Evolutionary conservation across 257 asterid species (phyloP).

Genomic region (Mitragyna speciosa): DNA sequence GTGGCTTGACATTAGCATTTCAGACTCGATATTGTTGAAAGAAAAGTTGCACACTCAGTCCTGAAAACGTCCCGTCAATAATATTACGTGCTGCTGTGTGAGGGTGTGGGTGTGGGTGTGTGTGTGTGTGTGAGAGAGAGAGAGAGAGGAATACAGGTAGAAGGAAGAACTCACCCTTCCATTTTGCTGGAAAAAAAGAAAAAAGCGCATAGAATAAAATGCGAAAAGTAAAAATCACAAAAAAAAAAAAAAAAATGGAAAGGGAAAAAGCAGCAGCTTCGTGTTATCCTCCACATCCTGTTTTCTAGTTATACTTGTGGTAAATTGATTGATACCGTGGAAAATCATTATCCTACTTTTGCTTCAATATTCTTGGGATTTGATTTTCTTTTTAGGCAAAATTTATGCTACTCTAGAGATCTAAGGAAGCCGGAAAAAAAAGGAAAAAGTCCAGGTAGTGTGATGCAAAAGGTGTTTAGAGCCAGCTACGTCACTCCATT

Average conservation of each 20-base stretch:
- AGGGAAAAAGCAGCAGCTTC: not conserved
- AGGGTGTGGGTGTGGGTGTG: no score
- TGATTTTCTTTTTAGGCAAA: not conserved
- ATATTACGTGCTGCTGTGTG: no score
- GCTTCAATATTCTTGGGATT: not conserved
- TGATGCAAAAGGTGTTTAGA: not conserved
- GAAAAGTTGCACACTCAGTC: not conserved
- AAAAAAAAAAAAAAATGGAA: not conserved
- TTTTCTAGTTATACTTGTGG: no score
- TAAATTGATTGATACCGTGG: no score
- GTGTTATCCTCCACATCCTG: no score
- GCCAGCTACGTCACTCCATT: not conserved
- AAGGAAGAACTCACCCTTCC: not conserved
- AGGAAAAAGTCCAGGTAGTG: not conserved
- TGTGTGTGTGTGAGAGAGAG: no score
- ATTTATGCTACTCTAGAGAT: not conserved
- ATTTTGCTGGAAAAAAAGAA: no score
- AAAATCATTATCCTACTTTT: not conserved
- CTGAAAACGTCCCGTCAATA: no score
- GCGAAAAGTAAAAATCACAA: not conserved
- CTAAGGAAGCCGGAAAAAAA: not conserved
- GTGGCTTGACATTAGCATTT: conserved; percentile 1
- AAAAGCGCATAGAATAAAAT: no score
- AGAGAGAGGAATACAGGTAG: not conserved
- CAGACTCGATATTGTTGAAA: not conserved